Evolutionary conservation across 306 rosid species (phyloP).

Genomic region (Cercis canadensis): DNA sequence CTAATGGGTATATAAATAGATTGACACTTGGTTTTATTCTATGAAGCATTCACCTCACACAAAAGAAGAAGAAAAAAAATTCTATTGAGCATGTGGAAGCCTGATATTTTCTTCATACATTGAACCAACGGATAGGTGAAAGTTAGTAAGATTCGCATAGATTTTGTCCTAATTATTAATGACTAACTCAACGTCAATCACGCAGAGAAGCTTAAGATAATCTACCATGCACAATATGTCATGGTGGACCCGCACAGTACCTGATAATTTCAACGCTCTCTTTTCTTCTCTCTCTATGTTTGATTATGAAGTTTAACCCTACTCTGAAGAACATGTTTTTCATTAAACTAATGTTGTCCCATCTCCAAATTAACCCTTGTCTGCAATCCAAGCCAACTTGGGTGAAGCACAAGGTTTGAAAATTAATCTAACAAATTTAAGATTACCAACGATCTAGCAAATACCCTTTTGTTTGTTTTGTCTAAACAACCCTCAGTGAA

Average conservation of each 20-base stretch:
- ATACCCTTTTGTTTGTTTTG: constrained; percentile 43
- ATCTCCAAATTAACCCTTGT: background rate
- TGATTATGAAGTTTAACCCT: constrained; percentile 25
- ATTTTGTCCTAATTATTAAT: constrained; percentile 44
- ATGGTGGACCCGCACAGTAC: constrained; percentile 43
- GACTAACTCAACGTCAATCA: constrained; percentile 56
- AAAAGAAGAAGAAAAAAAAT: too few species aligned
- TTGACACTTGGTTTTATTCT: too few species aligned
- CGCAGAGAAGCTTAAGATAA: constrained; percentile 50
- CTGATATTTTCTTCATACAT: constrained; percentile 33
- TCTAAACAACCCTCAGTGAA: constrained; percentile 11
- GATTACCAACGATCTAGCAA: constrained; percentile 21
- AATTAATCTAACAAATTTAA: background rate
- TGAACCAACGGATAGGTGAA: constrained; percentile 43
- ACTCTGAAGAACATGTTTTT: background rate
- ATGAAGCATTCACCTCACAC: too few species aligned
- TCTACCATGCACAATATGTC: constrained; percentile 31
- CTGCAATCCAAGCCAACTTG: background rate
- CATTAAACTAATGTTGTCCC: background rate
- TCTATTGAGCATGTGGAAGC: constrained; percentile 36
- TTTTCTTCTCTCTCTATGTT: constrained; percentile 1
- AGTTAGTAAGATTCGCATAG: constrained; percentile 55
- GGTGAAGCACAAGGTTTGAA: too few species aligned
- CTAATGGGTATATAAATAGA: too few species aligned
- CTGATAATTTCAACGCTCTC: constrained; percentile 25